Percentiles rank a stretch among this genome's conserved stretches.
Evolutionary conservation across 441 rosid genomes (phyloP).

Genomic region (Erysimum cheiri): DNA sequence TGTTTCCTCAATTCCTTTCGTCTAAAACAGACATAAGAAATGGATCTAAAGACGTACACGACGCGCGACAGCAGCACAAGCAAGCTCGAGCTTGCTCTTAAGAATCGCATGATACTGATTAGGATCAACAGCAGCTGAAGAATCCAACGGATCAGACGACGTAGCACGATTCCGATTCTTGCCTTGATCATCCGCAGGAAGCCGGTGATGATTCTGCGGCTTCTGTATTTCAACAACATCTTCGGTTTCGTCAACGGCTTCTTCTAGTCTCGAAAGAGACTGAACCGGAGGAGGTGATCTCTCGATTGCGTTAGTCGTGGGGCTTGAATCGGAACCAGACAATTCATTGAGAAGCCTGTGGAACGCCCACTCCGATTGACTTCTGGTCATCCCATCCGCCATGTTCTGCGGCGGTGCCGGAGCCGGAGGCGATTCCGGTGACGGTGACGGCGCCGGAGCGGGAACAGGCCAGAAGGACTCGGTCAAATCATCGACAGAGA

Average conservation of each 20-base stretch:
- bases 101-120: constrained; percentile 71
- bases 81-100: constrained; percentile 70
- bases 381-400: constrained; percentile 50
- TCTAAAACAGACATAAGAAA: constrained; percentile 1
- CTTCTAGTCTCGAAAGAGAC: constrained; percentile 44
- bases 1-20: constrained; percentile 4
- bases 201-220: constrained; percentile 34
- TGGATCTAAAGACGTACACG: constrained; percentile 49
- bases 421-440: constrained; percentile 27
- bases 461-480: constrained; percentile 41
- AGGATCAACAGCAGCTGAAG: constrained; percentile 44
- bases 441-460: constrained; percentile 33
- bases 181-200: constrained; percentile 22
- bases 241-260: constrained; percentile 29
- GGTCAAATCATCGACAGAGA: constrained; percentile 46
- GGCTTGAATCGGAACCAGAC: constrained; percentile 36
- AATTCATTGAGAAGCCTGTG: constrained; percentile 65
- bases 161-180: constrained; percentile 45
- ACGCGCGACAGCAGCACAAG: constrained; percentile 82
- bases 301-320: constrained; percentile 44
- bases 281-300: constrained; percentile 39
- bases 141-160: constrained; percentile 40
- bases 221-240: constrained; percentile 47
- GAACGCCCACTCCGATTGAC: constrained; percentile 80
- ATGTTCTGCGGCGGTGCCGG: constrained; percentile 36